phyloP scores from a whole-genome alignment of 306 rosid species.

The Hippophae gyantsensis region DNA sequence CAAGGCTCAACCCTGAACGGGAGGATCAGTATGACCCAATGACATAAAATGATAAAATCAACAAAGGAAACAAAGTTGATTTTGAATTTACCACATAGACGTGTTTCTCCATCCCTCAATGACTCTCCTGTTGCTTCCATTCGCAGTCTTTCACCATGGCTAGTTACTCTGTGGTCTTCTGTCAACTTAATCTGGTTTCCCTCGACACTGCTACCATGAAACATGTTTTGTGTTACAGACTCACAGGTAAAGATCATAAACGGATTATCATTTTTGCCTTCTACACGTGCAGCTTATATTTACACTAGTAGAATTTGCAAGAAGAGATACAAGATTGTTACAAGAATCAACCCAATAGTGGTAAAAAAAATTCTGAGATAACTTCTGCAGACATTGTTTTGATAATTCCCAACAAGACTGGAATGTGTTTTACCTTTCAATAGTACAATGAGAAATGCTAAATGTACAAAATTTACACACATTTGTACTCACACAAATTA shows the following conservation, averaged over 20 bases:
- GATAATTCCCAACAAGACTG: too few species aligned
- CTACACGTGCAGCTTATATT: too few species aligned
- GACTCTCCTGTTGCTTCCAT: conserved; percentile 74
- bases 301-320: too few species aligned
- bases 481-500: too few species aligned
- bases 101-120: conserved; percentile 79
- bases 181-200: conserved; percentile 75
- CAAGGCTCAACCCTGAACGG: conserved; percentile 77
- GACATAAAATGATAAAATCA: conserved; percentile 7
- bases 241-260: not conserved
- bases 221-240: conserved; percentile 3
- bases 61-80: not conserved
- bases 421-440: too few species aligned
- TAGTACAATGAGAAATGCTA: too few species aligned
- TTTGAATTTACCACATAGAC: conserved; percentile 58
- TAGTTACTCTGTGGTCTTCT: conserved; percentile 74
- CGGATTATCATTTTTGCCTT: not conserved
- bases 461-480: too few species aligned
- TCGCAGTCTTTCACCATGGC: conserved; percentile 62
- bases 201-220: conserved; percentile 48
- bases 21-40: conserved; percentile 17
- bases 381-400: too few species aligned
- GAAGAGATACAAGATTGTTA: too few species aligned
- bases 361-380: too few species aligned
- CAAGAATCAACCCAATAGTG: too few species aligned